These are phyloP conservation scores for Metschnikowia lachancei DNA, from an alignment of 805 yeast genomes.

Conservation along the genomic window DNA sequence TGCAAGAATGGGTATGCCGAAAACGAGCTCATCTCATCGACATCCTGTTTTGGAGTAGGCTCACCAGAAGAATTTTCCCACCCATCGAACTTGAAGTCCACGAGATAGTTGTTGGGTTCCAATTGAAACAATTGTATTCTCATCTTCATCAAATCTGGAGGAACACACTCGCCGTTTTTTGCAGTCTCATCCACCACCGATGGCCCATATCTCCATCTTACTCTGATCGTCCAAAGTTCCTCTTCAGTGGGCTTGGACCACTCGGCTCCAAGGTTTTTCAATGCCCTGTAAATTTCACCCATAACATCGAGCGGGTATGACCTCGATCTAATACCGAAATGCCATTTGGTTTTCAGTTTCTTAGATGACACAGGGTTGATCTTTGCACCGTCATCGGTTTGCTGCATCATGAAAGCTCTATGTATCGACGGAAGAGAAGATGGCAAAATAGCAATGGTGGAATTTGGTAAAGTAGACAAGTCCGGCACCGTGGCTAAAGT, in stretches of 20 bases:
- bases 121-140: constrained; percentile 93
- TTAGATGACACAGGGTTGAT: constrained; percentile 62
- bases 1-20: constrained; percentile 95
- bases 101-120: constrained; percentile 93
- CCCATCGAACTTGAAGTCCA: constrained; percentile 96
- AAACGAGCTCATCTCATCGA: constrained; percentile 81
- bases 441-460: constrained; percentile 89
- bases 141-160: constrained; percentile 90
- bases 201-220: constrained; percentile 77
- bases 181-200: constrained; percentile 23
- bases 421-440: constrained; percentile 93
- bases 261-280: constrained; percentile 91
- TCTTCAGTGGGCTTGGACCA: constrained; percentile 96
- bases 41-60: constrained; percentile 35
- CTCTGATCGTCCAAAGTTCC: constrained; percentile 93
- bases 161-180: constrained; percentile 28
- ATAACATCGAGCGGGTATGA: constrained; percentile 96
- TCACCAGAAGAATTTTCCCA: constrained; percentile 63
- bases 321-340: constrained; percentile 93
- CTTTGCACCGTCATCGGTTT: constrained; percentile 25
- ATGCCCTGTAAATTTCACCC: constrained; percentile 96
- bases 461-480: constrained; percentile 55
- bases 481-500: constrained; percentile 48
- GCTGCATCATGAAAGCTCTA: constrained; percentile 83
- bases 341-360: constrained; percentile 95